These are phyloP conservation scores for Spathaspora passalidarum DNA, from an alignment of 805 yeast genomes.

Conservation along the genomic window DNA sequence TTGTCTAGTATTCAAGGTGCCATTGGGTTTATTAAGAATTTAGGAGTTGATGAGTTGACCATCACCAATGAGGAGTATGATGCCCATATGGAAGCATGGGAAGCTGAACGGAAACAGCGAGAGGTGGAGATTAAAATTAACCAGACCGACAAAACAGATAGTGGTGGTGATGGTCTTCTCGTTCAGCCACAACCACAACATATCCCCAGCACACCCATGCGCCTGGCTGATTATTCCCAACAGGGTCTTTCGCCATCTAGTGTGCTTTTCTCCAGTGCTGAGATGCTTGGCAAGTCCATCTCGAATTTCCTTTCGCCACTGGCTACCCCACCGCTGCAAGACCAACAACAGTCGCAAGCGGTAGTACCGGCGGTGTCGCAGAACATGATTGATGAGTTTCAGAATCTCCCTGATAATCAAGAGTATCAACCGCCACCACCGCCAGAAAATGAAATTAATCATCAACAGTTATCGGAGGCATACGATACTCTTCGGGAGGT, in stretches of 20 bases:
- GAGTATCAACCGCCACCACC: constrained; percentile 7
- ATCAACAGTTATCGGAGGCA: constrained; percentile 19
- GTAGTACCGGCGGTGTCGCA: neutral
- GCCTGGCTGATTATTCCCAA: constrained; percentile 1
- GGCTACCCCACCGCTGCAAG: constrained; percentile 13
- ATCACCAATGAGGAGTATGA: constrained; percentile 52
- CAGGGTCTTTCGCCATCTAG: constrained; percentile 32
- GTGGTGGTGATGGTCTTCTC: neutral
- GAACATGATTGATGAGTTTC: neutral
- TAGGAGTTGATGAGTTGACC: constrained; percentile 57
- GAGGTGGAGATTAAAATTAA: neutral
- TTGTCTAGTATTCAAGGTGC: constrained; percentile 90
- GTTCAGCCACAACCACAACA: constrained; percentile 20
- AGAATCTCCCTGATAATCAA: neutral
- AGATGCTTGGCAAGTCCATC: constrained; percentile 49
- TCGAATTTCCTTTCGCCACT: constrained; percentile 38
- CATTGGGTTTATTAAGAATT: constrained; percentile 66
- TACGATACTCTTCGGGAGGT: constrained; percentile 55
- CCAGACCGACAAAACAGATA: neutral
- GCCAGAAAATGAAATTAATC: constrained; percentile 7
- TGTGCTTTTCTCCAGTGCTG: constrained; percentile 45
- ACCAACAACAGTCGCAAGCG: constrained; percentile 7
- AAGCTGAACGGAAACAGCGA: constrained; percentile 29
- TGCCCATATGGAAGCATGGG: constrained; percentile 52
- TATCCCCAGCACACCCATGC: constrained; percentile 4